Conservation (phyloP, 1,284 basidiomycete genomes). For the Leccinum solheimii region DNA sequence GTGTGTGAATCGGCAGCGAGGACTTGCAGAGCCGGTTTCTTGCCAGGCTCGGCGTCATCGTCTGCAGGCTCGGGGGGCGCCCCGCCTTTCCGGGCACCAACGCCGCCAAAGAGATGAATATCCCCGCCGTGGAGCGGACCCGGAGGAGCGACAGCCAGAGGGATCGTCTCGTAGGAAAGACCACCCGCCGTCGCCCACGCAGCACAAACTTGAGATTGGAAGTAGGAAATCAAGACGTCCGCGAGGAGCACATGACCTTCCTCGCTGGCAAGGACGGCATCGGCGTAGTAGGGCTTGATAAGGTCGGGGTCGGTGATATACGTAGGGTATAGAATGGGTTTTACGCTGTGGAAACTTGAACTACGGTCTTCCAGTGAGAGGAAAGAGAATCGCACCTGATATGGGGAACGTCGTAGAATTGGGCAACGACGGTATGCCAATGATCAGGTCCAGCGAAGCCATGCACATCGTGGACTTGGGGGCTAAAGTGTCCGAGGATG, state of each 20-base stretch:
- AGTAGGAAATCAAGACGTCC: conserved; percentile 84
- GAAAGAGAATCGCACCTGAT: conserved; percentile 51
- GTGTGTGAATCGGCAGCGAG: conserved; percentile 24
- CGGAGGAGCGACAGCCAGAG: conserved; percentile 39
- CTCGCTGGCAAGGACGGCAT: conserved; percentile 80
- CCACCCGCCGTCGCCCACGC: conserved; percentile 81
- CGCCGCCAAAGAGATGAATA: conserved; percentile 67
- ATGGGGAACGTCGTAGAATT: conserved; percentile 95
- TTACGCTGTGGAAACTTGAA: conserved; percentile 50
- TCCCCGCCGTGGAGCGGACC: conserved; percentile 34
- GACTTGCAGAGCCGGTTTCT: conserved; percentile 16
- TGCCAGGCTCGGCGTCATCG: conserved; percentile 35
- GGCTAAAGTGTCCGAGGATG: conserved; percentile 88
- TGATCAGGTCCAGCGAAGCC: conserved; percentile 89
- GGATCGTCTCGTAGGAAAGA: conserved; percentile 59
- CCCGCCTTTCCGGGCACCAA: conserved; percentile 65
- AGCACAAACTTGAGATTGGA: conserved; percentile 83
- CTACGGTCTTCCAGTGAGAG: background rate
- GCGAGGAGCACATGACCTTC: conserved; percentile 82
- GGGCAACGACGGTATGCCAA: conserved; percentile 84
- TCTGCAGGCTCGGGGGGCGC: conserved; percentile 44
- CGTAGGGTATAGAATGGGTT: conserved; percentile 77
- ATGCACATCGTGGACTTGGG: conserved; percentile 74
- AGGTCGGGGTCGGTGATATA: conserved; percentile 77
- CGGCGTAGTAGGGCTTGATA: conserved; percentile 73